Evolutionary conservation across 345 rosid genomes (phyloP).

Genomic region (Boechera divaricarpa): DNA sequence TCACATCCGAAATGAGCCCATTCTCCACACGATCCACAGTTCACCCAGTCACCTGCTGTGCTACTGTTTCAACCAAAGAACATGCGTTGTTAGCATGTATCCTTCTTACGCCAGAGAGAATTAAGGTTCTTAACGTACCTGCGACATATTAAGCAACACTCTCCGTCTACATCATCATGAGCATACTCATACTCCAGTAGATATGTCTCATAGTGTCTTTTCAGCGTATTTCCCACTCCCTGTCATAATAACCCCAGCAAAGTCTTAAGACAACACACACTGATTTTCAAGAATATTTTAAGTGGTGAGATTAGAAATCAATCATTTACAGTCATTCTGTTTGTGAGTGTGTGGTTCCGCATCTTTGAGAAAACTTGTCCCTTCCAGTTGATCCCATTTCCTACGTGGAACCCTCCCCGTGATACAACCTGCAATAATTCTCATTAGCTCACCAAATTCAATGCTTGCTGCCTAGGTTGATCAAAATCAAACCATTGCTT

Average conservation of each 20-base stretch:
- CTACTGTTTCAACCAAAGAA: constrained; percentile 69
- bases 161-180: constrained; percentile 98
- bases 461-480: constrained; percentile 8
- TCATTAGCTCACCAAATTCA: constrained; percentile 26
- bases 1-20: constrained; percentile 99
- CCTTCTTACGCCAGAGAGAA: background rate
- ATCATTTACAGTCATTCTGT: constrained; percentile 90
- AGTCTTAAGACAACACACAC: background rate
- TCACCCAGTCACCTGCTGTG: constrained; percentile 99
- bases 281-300: background rate
- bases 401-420: constrained; percentile 98
- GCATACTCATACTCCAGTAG: constrained; percentile 95
- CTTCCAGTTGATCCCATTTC: constrained; percentile 99
- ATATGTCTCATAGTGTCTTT: constrained; percentile 95
- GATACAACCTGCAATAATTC: constrained; percentile 81
- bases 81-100: constrained; percentile 3
- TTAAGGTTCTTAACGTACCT: constrained; percentile 54
- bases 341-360: constrained; percentile 97
- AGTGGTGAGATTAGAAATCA: constrained; percentile 12
- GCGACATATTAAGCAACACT: constrained; percentile 95
- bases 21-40: constrained; percentile 97
- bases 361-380: constrained; percentile 99
- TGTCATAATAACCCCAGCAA: constrained; percentile 35
- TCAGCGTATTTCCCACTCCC: constrained; percentile 98
- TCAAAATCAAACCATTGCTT: constrained; percentile 9